phyloP scores from a whole-genome alignment of 352 stramenopile species.

The Phytopythium boreale region DNA sequence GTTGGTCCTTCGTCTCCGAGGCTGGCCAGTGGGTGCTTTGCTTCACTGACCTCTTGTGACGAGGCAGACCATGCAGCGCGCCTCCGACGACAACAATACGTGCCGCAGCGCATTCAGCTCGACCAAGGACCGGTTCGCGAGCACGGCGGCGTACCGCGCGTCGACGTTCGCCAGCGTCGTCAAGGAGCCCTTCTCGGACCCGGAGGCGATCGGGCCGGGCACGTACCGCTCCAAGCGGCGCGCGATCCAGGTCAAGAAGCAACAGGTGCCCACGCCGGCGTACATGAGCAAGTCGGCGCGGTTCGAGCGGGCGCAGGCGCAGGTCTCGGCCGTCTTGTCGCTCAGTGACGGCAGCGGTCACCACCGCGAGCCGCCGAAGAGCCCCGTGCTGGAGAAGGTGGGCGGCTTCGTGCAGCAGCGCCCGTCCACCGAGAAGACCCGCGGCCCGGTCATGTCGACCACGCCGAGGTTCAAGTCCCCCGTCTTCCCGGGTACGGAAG shows the following conservation, averaged over 20 bases:
- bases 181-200: conserved; percentile 67
- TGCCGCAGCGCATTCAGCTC: conserved; percentile 58
- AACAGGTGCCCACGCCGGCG: conserved; percentile 47
- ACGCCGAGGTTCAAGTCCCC: conserved; percentile 69
- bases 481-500: conserved; percentile 48
- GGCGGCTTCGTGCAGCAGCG: conserved; percentile 3
- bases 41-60: background rate
- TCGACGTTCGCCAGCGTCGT: conserved; percentile 70
- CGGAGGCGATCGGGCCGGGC: conserved; percentile 49
- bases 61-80: conserved; percentile 38
- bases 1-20: background rate
- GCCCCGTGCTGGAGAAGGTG: conserved; percentile 4
- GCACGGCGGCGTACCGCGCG: conserved; percentile 55
- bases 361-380: background rate
- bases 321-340: conserved; percentile 43
- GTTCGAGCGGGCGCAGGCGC: conserved; percentile 54
- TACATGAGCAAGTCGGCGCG: conserved; percentile 56
- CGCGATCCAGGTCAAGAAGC: conserved; percentile 56
- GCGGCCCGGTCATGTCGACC: conserved; percentile 49
- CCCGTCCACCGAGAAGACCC: conserved; percentile 33
- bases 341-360: conserved; percentile 2
- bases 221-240: conserved; percentile 60
- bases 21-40: background rate
- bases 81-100: conserved; percentile 44
- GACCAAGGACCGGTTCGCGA: conserved; percentile 63